Base-by-base conservation (phyloP, 2,329 filamentous ascomycete species). In the Cladosporium sp. region DNA sequence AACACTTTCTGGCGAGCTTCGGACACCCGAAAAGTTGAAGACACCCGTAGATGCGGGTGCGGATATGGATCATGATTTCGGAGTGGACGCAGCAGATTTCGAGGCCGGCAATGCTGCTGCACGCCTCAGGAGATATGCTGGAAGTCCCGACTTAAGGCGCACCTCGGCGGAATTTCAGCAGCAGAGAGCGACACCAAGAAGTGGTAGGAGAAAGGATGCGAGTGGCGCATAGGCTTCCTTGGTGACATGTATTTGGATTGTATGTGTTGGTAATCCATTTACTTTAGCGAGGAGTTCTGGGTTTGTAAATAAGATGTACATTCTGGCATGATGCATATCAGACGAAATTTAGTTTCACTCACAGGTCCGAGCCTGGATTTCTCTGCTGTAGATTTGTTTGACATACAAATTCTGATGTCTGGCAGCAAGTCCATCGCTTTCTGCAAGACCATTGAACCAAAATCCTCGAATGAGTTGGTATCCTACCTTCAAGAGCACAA, bases 11-110 rank as follows among this genome's bases (percentile, higher is more conserved):
- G 58, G 43, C 11, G 54, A 56, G 5, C 25, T 28, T 3, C 20
- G 58, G 12, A 55, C 42, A 5, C 59, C 61, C 6, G 59, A 64
- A 6, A 63, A 58, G 40, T 59, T 59, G 62, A 42, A 56, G 8
- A 49, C 60, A 8, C 59, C 55, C 19, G 30, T 56, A 9, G 37
- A 50, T 12, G 37, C 57, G 3, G 25, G 30, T 15, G 55, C 50
- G 14, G 54, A 57, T 19, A 30, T 55, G 38, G 54, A 52, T 6
- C 58, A 60, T 25, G 62, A 66, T 55, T 59, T 64, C 11, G 59
- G 59, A 25, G 49, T 65, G 25, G 63, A 63, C 5, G 59, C 63
- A 5, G 40, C 25, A 2, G 40, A 36, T n/a, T 59, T 59, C 7
- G 62, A 61, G 40, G 51, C 50, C 17, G 37, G 57, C 12, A 45